These are phyloP conservation scores for Huntiella decipiens DNA, from an alignment of 2,329 filamentous ascomycete species.

Conservation along the genomic window DNA sequence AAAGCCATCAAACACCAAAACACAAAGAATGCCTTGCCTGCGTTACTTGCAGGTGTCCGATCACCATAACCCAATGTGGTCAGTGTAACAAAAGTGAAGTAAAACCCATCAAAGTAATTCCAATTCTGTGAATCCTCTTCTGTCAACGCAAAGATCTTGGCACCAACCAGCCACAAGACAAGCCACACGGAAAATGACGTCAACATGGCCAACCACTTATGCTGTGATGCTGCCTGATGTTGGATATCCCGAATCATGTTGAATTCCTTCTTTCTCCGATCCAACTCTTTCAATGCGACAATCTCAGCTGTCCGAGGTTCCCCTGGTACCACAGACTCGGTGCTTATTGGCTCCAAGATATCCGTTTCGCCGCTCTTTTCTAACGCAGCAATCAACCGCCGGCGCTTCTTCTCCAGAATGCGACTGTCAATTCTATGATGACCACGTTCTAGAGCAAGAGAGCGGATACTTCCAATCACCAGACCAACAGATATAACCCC, in stretches of 20 bases:
- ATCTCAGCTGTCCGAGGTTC: not conserved
- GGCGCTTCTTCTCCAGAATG: conserved; percentile 40
- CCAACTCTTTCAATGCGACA: conserved; percentile 22
- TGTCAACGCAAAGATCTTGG: conserved; percentile 45
- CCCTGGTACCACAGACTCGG: too few relatives aligned
- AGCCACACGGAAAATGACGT: conserved; percentile 51
- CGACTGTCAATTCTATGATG: conserved; percentile 33
- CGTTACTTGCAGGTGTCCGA: conserved; percentile 53
- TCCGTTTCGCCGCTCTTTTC: conserved; percentile 25
- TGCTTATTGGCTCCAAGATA: conserved; percentile 30
- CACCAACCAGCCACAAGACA: conserved; percentile 63
- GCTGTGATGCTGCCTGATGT: conserved; percentile 38
- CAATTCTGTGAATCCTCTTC: conserved; percentile 38
- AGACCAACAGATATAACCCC: conserved; percentile 74
- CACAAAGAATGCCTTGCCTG: conserved; percentile 74
- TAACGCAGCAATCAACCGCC: conserved; percentile 27
- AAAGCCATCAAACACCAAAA: conserved; percentile 76
- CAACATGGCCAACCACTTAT: conserved; percentile 55
- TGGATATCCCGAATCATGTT: conserved; percentile 70
- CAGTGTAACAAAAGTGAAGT: conserved; percentile 70
- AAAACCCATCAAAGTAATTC: conserved; percentile 64
- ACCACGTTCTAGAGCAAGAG: conserved; percentile 39
- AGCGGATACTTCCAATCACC: conserved; percentile 62
- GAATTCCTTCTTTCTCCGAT: conserved; percentile 53
- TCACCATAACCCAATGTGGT: conserved; percentile 82